A percentile compares a stretch with the other conserved stretches of the same genome.
These are phyloP conservation scores for Coriolopsis trogii DNA, from an alignment of 1,284 basidiomycete species.

Conservation along the genomic window DNA sequence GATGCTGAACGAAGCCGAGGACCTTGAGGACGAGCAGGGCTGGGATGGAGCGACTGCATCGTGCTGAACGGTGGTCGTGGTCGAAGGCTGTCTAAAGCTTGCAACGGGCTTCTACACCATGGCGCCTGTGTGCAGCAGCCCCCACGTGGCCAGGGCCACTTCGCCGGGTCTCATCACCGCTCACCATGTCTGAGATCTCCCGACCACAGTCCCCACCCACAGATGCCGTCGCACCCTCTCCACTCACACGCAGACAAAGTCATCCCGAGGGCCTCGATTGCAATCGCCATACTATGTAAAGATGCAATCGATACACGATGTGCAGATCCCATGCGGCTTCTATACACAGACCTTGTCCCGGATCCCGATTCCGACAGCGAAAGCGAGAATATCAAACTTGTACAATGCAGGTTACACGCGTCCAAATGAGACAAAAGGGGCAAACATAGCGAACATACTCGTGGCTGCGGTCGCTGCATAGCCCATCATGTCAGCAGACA, in stretches of 20 bases:
- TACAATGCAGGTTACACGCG: constrained; percentile 7
- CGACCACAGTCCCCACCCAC: not conserved
- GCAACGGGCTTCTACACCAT: constrained; percentile 16
- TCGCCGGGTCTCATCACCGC: constrained; percentile 19
- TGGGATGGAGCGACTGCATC: constrained; percentile 41
- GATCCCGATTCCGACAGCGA: constrained; percentile 13
- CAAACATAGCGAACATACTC: constrained; percentile 2
- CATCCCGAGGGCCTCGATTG: constrained; percentile 7
- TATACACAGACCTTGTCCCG: constrained; percentile 9
- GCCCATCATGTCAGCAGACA: constrained; percentile 3
- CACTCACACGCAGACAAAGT: constrained; percentile 1
- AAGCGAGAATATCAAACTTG: constrained; percentile 12
- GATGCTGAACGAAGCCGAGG: constrained; percentile 58
- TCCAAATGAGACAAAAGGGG: constrained; percentile 7
- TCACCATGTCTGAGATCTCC: constrained; percentile 4
- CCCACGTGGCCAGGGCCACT: constrained; percentile 19
- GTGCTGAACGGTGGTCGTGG: constrained; percentile 29
- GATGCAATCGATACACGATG: constrained; percentile 19
- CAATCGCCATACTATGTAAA: constrained; percentile 6
- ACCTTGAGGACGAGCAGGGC: constrained; percentile 53
- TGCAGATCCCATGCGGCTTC: constrained; percentile 13
- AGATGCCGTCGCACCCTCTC: not conserved
- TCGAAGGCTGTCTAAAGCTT: constrained; percentile 19
- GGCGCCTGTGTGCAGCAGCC: constrained; percentile 14
- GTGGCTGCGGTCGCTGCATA: constrained; percentile 10